Percentiles rank a stretch among this genome's conserved stretches.
These are phyloP conservation scores for Gynostemma pentaphyllum DNA, from an alignment of 306 rosid species.

Conservation along the genomic window DNA sequence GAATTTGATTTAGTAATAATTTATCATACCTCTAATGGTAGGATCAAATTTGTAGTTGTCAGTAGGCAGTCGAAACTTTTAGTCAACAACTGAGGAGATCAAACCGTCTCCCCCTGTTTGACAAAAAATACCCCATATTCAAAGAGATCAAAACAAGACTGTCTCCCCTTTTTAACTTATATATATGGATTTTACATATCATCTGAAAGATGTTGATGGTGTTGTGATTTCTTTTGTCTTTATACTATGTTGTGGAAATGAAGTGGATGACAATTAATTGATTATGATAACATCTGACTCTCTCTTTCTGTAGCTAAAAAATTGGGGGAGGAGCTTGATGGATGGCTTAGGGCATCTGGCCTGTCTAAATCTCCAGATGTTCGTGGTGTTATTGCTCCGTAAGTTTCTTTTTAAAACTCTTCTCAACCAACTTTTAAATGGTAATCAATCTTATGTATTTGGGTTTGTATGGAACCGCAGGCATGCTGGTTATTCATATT, in stretches of 20 bases:
- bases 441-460: neutral
- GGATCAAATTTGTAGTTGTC: neutral
- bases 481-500: slow-evolving; percentile 96
- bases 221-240: neutral
- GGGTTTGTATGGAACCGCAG: slow-evolving; percentile 33
- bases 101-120: neutral
- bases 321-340: slow-evolving; percentile 61
- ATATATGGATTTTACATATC: neutral
- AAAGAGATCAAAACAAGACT: too few species aligned
- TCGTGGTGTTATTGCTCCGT: slow-evolving; percentile 93
- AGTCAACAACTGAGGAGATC: neutral
- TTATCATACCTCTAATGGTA: neutral
- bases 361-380: slow-evolving; percentile 59
- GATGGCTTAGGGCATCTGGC: slow-evolving; percentile 58
- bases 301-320: slow-evolving; percentile 33
- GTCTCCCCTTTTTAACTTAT: too few species aligned
- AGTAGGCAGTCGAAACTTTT: neutral
- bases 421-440: neutral
- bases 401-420: slow-evolving; percentile 20
- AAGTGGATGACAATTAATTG: neutral
- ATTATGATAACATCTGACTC: neutral
- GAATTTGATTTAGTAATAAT: neutral
- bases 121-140: neutral
- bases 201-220: neutral
- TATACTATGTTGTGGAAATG: neutral